Evolutionary conservation across 371 early-diverging fungal species (phyloP).

Genomic region (Vavraia culicis): DNA sequence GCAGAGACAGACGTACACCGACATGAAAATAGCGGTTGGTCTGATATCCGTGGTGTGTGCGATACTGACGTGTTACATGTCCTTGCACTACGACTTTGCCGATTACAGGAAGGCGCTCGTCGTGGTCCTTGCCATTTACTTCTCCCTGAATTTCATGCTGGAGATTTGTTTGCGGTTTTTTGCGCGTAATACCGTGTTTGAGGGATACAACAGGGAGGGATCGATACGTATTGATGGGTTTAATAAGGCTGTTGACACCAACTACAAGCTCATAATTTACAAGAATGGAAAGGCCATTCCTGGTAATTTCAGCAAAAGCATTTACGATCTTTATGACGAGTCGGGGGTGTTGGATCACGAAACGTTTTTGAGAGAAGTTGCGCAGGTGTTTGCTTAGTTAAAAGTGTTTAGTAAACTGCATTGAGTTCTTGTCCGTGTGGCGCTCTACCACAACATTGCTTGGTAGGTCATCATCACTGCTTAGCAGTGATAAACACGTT

Average conservation of each 20-base stretch:
- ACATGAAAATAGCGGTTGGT: conserved; percentile 24
- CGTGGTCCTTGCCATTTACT: conserved; percentile 9
- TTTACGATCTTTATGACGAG: conserved; percentile 30
- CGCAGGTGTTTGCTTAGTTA: conserved; percentile 12
- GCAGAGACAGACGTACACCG: conserved; percentile 3
- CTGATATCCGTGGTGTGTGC: conserved; percentile 14
- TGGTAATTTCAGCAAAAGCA: conserved; percentile 18
- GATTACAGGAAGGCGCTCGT: conserved; percentile 11
- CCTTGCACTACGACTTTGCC: conserved; percentile 21
- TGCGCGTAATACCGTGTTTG: not conserved
- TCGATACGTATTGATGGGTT: not conserved
- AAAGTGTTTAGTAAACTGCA: not conserved
- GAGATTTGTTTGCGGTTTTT: conserved; percentile 7
- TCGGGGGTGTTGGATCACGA: conserved; percentile 20
- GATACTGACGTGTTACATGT: conserved; percentile 6
- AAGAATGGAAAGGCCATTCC: conserved; percentile 9
- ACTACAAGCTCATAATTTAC: conserved; percentile 17
- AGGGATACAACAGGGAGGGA: not conserved
- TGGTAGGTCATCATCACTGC: no score
- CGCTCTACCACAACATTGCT: no score
- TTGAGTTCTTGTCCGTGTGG: no score
- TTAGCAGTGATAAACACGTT: no score
- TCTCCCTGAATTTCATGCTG: conserved; percentile 16
- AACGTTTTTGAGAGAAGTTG: conserved; percentile 20
- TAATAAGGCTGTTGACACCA: conserved; percentile 3